phyloP scores from a whole-genome alignment of 2,329 filamentous ascomycete species.

The Phaeophleospora eucalypticola region DNA sequence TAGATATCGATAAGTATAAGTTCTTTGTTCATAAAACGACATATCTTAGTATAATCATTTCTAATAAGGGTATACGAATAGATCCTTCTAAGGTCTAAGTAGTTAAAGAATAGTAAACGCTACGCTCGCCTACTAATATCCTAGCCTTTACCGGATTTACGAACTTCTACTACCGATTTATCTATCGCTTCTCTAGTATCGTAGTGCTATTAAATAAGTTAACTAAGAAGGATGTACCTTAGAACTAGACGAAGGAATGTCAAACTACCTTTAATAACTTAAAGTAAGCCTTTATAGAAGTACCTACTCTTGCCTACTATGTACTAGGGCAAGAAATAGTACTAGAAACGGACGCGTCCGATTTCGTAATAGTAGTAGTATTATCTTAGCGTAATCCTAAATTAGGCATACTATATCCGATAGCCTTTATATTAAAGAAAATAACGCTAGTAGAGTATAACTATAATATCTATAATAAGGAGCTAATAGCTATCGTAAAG shows the following conservation, averaged over 20 bases:
- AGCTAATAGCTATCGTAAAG: conserved; percentile 1
- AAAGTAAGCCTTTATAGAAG: not conserved
- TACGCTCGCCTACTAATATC: conserved; percentile 17
- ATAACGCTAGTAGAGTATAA: not conserved
- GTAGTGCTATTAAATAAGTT: conserved; percentile 1
- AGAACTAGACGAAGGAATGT: not conserved
- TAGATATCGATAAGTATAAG: conserved; percentile 20
- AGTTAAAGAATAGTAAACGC: conserved; percentile 13
- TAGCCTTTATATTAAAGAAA: conserved; percentile 2
- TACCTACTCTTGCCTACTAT: not conserved
- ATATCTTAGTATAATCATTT: conserved; percentile 21
- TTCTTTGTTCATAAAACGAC: conserved; percentile 18
- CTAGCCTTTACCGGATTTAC: conserved; percentile 23
- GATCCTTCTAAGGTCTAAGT: conserved; percentile 12
- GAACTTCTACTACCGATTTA: conserved; percentile 22
- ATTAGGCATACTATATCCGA: not conserved
- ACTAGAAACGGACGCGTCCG: not conserved
- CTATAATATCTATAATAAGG: conserved; percentile 4
- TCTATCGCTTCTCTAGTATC: conserved; percentile 15
- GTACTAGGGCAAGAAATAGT: not conserved
- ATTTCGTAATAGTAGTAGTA: not conserved
- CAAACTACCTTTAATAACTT: not conserved
- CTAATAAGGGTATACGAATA: conserved; percentile 11
- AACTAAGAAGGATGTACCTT: not conserved
- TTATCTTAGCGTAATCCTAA: not conserved